Evolutionary conservation across 2,329 filamentous ascomycete genomes (phyloP).

Genomic region (Camillea tinctor): DNA sequence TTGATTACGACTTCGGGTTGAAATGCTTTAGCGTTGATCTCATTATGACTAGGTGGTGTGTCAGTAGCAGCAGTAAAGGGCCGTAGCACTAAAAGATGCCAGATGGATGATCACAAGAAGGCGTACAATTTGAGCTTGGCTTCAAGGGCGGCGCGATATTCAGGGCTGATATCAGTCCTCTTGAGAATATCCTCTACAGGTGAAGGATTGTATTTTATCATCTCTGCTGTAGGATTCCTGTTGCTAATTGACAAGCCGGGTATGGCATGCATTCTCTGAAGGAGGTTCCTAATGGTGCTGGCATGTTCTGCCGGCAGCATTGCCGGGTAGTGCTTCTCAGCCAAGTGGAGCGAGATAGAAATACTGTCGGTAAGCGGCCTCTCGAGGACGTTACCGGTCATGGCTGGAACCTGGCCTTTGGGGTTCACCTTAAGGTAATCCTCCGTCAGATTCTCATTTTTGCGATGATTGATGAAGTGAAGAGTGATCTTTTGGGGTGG

Average conservation of each 20-base stretch:
- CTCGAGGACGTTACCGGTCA: slow-evolving; percentile 9
- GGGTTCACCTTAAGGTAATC: slow-evolving; percentile 13
- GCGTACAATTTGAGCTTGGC: slow-evolving; percentile 10
- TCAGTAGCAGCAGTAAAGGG: not conserved
- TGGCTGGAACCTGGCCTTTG: slow-evolving; percentile 18
- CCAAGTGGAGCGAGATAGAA: slow-evolving; percentile 10
- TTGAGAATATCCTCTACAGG: slow-evolving; percentile 11
- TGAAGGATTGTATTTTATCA: slow-evolving; percentile 5
- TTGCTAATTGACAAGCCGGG: slow-evolving; percentile 11
- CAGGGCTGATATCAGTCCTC: slow-evolving; percentile 3
- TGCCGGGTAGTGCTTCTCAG: slow-evolving; percentile 11
- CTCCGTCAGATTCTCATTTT: slow-evolving; percentile 12
- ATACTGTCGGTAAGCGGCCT: slow-evolving; percentile 8
- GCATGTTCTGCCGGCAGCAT: slow-evolving; percentile 7
- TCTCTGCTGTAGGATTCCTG: slow-evolving; percentile 10
- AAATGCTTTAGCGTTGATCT: slow-evolving; percentile 9
- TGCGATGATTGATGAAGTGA: slow-evolving; percentile 10
- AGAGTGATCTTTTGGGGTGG: slow-evolving; percentile 4
- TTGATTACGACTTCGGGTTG: slow-evolving; percentile 4
- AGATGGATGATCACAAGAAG: not conserved
- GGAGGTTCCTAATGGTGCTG: slow-evolving; percentile 3
- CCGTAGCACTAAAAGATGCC: not conserved
- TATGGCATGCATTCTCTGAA: slow-evolving; percentile 12
- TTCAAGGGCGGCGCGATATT: slow-evolving; percentile 9
- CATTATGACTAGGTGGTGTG: slow-evolving; percentile 1